Base-by-base conservation (phyloP, 352 stramenopile species). In the Phytophthora uliginosa region DNA sequence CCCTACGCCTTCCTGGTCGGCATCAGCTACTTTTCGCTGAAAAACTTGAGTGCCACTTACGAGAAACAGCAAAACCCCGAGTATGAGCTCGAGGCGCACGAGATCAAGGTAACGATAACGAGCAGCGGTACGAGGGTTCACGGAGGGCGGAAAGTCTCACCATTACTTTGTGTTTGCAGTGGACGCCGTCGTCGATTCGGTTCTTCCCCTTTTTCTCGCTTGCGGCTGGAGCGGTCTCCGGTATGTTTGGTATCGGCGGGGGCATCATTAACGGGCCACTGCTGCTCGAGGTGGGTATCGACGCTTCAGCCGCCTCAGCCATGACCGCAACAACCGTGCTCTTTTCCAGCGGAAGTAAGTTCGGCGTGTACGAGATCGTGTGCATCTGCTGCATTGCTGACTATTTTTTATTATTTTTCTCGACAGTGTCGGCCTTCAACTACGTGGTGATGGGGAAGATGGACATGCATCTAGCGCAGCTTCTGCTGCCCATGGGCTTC, bases 201-300 rank as follows among this genome's bases (percentile, higher is more conserved):
- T 87, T 95, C 42, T 99, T 99, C 80, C 95, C 96, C 0, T 56
- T 90, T 2, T 78, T 98, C 33, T 97, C 92, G 59, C 87, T 97
- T 59, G 77, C 96, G 7, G 96, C 96, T 31, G 97, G 96, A 20
- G 86, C 98, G 24, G 92, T 98, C 65, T 93, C 95, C 0, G 96
- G 96, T 13, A 95, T 99, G 88, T 99, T 99, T 77, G 97, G 96
- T 17, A 93, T 99, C 33, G 97, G 95, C 4, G 97, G 97, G 51
- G 97, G 96, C 26, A 99, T 99, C 63, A 92, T 99, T 53, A 98
- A 98, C 63, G 96, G 92, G 1, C 97, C 97, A 2, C 70, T 99
- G 22, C 95, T 99, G 86, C 86, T 99, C 4, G 92, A 98, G 55
- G 94, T 99, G 63, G 95, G 95, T 55, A 85, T 99, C 15, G 78